These are phyloP conservation scores for Coniophora puteana DNA, from an alignment of 1,284 basidiomycete species.

Conservation along the genomic window DNA sequence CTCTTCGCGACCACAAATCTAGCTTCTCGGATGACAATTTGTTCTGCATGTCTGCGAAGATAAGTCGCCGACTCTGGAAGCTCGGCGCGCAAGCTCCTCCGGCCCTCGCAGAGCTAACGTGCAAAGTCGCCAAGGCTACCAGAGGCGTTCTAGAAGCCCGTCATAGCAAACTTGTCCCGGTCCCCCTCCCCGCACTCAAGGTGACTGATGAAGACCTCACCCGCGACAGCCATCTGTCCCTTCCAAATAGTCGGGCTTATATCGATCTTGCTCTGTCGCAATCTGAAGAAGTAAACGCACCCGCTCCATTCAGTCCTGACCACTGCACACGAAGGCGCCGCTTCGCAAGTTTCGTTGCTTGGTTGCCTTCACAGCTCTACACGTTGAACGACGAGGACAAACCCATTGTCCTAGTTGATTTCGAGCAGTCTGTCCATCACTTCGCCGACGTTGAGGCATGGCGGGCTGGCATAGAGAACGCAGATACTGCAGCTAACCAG, in stretches of 20 bases:
- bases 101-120: constrained; percentile 13
- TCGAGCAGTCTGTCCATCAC: constrained; percentile 29
- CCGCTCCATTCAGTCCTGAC: constrained; percentile 12
- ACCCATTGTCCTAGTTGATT: constrained; percentile 27
- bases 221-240: constrained; percentile 26
- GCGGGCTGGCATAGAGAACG: constrained; percentile 17
- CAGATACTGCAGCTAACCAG: constrained; percentile 11
- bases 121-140: constrained; percentile 15
- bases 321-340: constrained; percentile 11
- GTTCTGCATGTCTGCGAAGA: constrained; percentile 25
- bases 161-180: too few species aligned
- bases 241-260: constrained; percentile 23
- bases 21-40: constrained; percentile 36
- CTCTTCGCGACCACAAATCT: constrained; percentile 16
- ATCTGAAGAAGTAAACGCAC: not conserved
- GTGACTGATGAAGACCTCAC: too few species aligned
- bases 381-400: constrained; percentile 11
- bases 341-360: constrained; percentile 19
- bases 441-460: constrained; percentile 29
- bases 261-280: constrained; percentile 16
- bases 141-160: constrained; percentile 27
- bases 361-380: constrained; percentile 14
- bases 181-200: too few species aligned
- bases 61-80: constrained; percentile 35
- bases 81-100: constrained; percentile 21